phyloP scores from a whole-genome alignment of 805 yeast species.

The Saccharomycopsis babjevae region DNA sequence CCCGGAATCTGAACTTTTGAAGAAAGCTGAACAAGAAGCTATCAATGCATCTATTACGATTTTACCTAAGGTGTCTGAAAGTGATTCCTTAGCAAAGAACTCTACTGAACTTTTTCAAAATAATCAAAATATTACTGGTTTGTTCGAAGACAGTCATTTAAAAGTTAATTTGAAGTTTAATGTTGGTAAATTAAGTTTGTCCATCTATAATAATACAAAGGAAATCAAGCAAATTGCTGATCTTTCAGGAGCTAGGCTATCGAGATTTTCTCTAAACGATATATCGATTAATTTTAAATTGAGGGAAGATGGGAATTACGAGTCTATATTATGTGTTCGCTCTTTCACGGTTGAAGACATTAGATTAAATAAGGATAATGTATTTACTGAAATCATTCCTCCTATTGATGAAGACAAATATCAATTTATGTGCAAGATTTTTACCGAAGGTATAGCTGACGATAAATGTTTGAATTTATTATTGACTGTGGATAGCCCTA shows the following conservation, averaged over 20 bases:
- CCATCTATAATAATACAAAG: constrained; percentile 45
- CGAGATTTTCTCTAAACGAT: constrained; percentile 51
- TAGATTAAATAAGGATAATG: constrained; percentile 50
- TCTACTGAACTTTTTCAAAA: constrained; percentile 19
- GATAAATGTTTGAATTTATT: constrained; percentile 40
- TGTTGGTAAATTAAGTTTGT: constrained; percentile 54
- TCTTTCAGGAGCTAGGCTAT: constrained; percentile 29
- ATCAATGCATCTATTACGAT: constrained; percentile 47
- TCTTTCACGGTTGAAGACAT: constrained; percentile 75
- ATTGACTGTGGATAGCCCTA: constrained; percentile 70
- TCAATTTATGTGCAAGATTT: constrained; percentile 56
- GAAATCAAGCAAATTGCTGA: constrained; percentile 27
- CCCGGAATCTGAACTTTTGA: constrained; percentile 33
- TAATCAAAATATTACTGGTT: not conserved
- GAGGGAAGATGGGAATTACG: constrained; percentile 44
- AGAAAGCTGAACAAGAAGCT: constrained; percentile 55
- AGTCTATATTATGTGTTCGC: constrained; percentile 51
- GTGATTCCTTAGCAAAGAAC: constrained; percentile 18
- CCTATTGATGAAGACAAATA: constrained; percentile 47
- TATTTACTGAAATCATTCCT: constrained; percentile 76
- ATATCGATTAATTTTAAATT: constrained; percentile 41
- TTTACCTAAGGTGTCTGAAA: constrained; percentile 22
- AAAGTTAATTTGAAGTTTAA: constrained; percentile 41
- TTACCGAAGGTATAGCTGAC: constrained; percentile 31
- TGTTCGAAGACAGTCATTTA: constrained; percentile 20